Conservation (phyloP, 805 yeast genomes). For the Saccharomycopsis amapae region DNA sequence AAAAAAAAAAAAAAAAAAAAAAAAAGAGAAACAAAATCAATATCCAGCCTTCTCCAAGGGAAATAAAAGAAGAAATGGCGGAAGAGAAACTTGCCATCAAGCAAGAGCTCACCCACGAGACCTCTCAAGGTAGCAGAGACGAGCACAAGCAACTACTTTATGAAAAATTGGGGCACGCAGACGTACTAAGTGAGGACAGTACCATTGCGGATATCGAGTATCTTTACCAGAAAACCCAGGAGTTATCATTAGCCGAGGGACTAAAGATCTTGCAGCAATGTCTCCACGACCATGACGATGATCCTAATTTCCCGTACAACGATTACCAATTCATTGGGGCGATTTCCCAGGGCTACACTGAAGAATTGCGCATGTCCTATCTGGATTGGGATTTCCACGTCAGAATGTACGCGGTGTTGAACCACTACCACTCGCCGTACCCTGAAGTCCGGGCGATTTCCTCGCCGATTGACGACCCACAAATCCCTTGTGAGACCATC, state of each 20-base stretch:
- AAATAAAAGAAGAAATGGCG: too few relatives aligned
- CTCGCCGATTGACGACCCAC: slow-evolving; percentile 42
- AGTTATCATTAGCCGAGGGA: slow-evolving; percentile 34
- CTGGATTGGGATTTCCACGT: slow-evolving; percentile 26
- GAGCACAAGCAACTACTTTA: slow-evolving; percentile 25
- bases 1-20: too few relatives aligned
- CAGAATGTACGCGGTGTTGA: slow-evolving; percentile 31
- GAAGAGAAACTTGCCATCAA: too few relatives aligned
- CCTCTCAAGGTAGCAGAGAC: too few relatives aligned
- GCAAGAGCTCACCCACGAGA: too few relatives aligned
- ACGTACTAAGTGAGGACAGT: slow-evolving; percentile 12
- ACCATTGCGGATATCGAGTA: slow-evolving; percentile 17
- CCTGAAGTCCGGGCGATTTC: slow-evolving; percentile 63
- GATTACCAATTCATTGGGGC: slow-evolving; percentile 32
- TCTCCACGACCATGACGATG: slow-evolving; percentile 37
- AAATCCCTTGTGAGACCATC: slow-evolving; percentile 42
- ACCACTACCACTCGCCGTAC: slow-evolving; percentile 47
- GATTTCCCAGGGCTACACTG: slow-evolving; percentile 26
- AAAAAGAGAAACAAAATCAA: too few relatives aligned
- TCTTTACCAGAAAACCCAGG: slow-evolving; percentile 33
- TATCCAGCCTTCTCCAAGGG: too few relatives aligned
- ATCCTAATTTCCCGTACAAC: slow-evolving; percentile 38
- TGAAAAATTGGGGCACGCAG: slow-evolving; percentile 23
- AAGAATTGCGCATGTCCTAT: slow-evolving; percentile 22
- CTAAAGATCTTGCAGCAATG: slow-evolving; percentile 34